phyloP scores from a whole-genome alignment of 768 basidiomycete species.

The Rhodotorula diobovata region DNA sequence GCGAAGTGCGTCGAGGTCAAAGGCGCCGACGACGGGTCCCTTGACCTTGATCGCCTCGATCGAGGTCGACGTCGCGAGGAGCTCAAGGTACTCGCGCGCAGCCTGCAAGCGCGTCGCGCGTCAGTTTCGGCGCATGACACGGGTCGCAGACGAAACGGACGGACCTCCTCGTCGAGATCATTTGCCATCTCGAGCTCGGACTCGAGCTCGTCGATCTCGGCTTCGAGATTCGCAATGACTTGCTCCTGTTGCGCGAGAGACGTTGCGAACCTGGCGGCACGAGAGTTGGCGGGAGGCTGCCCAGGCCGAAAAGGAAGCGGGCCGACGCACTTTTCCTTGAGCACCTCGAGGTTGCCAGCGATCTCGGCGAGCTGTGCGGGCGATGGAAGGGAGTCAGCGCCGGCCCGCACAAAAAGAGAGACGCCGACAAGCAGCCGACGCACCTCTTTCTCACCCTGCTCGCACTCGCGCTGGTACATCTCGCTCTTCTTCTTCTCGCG shows the following conservation, averaged over 20 bases:
- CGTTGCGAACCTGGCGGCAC: not conserved
- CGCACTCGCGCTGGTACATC: conserved; percentile 16
- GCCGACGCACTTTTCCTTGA: conserved; percentile 21
- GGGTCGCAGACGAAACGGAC: not conserved
- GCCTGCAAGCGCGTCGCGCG: not conserved
- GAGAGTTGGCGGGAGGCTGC: not conserved
- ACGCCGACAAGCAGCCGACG: not conserved
- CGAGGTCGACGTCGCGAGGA: conserved; percentile 13
- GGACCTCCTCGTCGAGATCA: conserved; percentile 13
- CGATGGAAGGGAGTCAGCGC: not conserved
- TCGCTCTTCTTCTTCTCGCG: conserved; percentile 22
- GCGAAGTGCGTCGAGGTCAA: conserved; percentile 14
- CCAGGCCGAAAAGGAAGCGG: not conserved
- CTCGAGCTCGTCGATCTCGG: conserved; percentile 24
- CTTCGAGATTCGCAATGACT: conserved; percentile 15
- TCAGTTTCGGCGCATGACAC: not conserved
- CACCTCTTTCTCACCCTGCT: conserved; percentile 18
- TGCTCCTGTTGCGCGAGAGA: conserved; percentile 12
- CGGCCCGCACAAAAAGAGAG: not conserved
- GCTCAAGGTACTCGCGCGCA: conserved; percentile 16
- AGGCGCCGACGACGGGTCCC: not conserved
- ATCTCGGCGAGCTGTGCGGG: conserved; percentile 24
- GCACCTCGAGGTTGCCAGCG: conserved; percentile 1
- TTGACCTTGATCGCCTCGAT: not conserved
- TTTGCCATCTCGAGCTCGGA: conserved; percentile 18